Base-by-base conservation (phyloP, 1,284 basidiomycete genomes). In the Puccinia triticina region DNA sequence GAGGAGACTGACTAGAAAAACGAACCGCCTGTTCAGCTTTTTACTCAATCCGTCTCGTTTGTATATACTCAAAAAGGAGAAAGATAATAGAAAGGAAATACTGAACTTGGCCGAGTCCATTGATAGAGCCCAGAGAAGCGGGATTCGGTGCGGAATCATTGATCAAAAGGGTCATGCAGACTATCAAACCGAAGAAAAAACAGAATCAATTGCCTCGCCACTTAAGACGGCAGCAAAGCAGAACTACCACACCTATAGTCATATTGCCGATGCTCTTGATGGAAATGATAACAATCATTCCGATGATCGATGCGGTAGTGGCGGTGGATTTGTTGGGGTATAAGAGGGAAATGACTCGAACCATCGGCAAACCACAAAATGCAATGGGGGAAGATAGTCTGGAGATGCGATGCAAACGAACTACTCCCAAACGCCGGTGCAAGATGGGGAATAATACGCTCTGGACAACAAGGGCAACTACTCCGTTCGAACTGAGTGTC, bases 241-340 rank as follows among this genome's bases (percentile, higher is more conserved):
- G 40, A 48, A 26, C 23, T 16, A 29, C 43, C 50, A 12, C 4
- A 80, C 78, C 78, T 53, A 80, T 72, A 11, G 67, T 37, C 78
- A 80, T 73, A 61, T 80, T 80, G 21, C 78, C 67, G 57, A 80
- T 37, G 50, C 78, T 55, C 57, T 80, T 80, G 50, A 80, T 57
- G 3, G 50, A 50, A 37, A 73, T 46, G 26, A 55, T 23, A 14
- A 71, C 21, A 5, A 69, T 21, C 55, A 80, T 72, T 26, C 69
- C 57, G 11, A 80, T 29, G 50, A 80, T 80, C n/a, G 78, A 53
- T 29, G 73, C 57, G 21, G 50, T 46, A 23, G 37, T 61, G 3
- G 66, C 50, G 8, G 16, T n/a, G 21, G 78, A 67, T 72, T 50
- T 37, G 12, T 66, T 32, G 23, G 78, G 69, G 16, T 72, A 57